Base-by-base conservation (phyloP, 805 yeast genomes). In the Metschnikowia continentalis region DNA sequence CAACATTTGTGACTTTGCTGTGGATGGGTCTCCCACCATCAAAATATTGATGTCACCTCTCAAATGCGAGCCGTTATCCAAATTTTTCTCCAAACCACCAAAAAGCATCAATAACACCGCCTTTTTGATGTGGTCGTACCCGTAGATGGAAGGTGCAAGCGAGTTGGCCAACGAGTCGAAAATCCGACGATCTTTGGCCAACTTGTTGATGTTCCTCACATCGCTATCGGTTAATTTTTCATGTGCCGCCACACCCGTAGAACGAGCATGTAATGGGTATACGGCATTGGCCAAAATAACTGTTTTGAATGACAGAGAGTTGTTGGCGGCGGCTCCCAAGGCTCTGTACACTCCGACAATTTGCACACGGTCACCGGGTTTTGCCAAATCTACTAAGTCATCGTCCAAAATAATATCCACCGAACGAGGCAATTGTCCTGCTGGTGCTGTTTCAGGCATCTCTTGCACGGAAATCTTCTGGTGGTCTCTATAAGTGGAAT, bases 21-120 rank as follows among this genome's bases (percentile, higher is more conserved):
- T 94, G 7, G 97, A 90, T 13, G 99, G 99, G 68, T 94, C 99
- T 72, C 99, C 99, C 37, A 94, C 97, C 96, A 94, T 88, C 47
- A 94, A 76, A 49, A 94, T 77, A 65, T 94, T 94, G 66, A 94
- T 92, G 71, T 94, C 99, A 74, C 99, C 99, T 77, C 99, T 86
- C 63, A 94, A 82, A 71, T 94, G 98, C 4, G 97, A 86, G 7
- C 99, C 99, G 62, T 92, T 92, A 42, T 84, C 92, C 61, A 94
- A 75, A 68, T 92, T 92, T 70, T 92, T 92, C 62, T 94, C 97
- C 36, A 85, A 84, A 65, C 99, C 99, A 47, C 98, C 97, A 51
- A 94, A 72, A 49, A 94, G 74, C 95, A 90, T 88, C 51, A 94
- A 76, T 48, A 94, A 71, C 38, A 94, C 91, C 0, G 98, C 97